Conservation (phyloP, 1,284 basidiomycete species). For the Moniliella sp. region DNA sequence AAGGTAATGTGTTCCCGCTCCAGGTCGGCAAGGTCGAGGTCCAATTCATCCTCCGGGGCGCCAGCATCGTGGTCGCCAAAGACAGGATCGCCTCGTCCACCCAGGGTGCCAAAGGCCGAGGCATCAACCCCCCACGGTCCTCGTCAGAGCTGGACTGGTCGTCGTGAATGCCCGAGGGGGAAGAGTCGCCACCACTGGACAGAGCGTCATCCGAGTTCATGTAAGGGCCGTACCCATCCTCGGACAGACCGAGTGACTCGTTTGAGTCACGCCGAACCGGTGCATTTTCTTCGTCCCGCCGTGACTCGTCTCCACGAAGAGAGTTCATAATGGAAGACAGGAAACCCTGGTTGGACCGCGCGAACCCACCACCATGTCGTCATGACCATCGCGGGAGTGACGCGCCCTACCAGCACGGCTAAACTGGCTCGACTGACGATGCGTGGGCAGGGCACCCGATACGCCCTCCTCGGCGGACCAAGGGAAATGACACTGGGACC, state of each 20-base stretch:
- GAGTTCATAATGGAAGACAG: too few species aligned
- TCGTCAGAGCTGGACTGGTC: too few species aligned
- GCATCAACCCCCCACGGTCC: slow-evolving; percentile 17
- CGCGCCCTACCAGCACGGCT: too few species aligned
- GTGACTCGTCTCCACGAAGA: background rate
- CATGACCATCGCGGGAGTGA: too few species aligned
- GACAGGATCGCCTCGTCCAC: slow-evolving; percentile 20
- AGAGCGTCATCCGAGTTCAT: slow-evolving; percentile 7
- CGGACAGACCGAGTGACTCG: background rate
- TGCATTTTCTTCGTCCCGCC: background rate
- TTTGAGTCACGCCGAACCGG: background rate
- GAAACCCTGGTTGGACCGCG: too few species aligned
- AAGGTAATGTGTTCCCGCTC: slow-evolving; percentile 3
- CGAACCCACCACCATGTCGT: too few species aligned
- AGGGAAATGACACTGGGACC: too few species aligned
- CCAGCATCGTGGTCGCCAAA: slow-evolving; percentile 26
- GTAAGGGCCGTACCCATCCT: slow-evolving; percentile 13
- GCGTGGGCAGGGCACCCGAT: too few species aligned
- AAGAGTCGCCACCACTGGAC: slow-evolving; percentile 3
- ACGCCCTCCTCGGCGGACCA: too few species aligned
- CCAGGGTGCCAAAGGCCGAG: slow-evolving; percentile 24
- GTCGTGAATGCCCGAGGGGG: slow-evolving; percentile 20
- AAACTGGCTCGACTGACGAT: too few species aligned
- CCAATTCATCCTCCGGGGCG: slow-evolving; percentile 17
- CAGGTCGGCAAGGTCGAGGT: slow-evolving; percentile 13